A percentile compares a stretch with the other conserved stretches of the same genome.
Conservation (phyloP, 2,329 filamentous ascomycete species). For the Metarhizium robertsii region DNA sequence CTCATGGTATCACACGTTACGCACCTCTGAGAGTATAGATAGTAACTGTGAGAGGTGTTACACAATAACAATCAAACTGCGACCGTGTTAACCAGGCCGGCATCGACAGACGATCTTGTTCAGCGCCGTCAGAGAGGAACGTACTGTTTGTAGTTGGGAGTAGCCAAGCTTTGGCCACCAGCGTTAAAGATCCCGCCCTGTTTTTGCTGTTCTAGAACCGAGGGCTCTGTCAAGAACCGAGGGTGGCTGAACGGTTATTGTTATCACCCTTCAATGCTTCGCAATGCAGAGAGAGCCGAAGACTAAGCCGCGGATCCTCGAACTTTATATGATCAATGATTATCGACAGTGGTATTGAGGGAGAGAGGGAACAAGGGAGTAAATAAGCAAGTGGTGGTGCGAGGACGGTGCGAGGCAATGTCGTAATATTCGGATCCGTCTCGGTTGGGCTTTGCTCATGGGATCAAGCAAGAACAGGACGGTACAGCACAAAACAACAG, state of each 20-base stretch:
- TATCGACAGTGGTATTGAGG: background rate
- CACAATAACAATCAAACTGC: background rate
- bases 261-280: no score
- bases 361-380: background rate
- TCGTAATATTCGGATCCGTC: constrained; percentile 1
- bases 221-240: background rate
- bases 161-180: background rate
- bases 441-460: constrained; percentile 2
- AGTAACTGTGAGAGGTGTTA: background rate
- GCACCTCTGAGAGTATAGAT: background rate
- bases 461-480: background rate
- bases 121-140: background rate
- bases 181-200: background rate
- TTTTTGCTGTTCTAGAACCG: background rate
- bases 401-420: background rate
- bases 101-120: background rate
- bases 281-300: no score
- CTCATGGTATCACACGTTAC: background rate
- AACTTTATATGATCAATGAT: no score
- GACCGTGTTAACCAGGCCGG: background rate
- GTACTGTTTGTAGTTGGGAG: background rate
- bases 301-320: no score
- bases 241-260: no score
- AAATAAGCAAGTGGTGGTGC: background rate
- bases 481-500: no score